Evolutionary conservation across 306 rosid genomes (phyloP).

Genomic region (Quercus gilva): DNA sequence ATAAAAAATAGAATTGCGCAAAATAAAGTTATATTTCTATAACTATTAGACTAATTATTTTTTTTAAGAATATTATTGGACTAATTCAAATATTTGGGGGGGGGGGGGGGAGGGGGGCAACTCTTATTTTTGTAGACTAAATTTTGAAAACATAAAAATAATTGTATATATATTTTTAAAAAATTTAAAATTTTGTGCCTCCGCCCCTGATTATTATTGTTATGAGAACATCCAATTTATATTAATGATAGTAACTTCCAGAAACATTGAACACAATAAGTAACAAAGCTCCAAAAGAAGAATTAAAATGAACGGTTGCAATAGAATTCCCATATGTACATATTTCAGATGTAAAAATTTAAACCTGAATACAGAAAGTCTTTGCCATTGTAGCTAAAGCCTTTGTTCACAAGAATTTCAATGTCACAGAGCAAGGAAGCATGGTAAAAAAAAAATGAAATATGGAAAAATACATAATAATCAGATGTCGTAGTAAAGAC

Average conservation of each 20-base stretch:
- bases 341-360: slow-evolving; percentile 4
- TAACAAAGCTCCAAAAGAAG: neutral
- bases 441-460: slow-evolving; percentile 9
- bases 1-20: too few relatives aligned
- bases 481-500: slow-evolving; percentile 1
- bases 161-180: too few relatives aligned
- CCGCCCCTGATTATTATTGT: too few relatives aligned
- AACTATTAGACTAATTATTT: too few relatives aligned
- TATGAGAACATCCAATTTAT: neutral
- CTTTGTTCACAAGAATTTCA: slow-evolving; percentile 78
- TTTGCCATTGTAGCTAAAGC: slow-evolving; percentile 86
- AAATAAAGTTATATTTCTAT: too few relatives aligned
- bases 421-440: slow-evolving; percentile 40
- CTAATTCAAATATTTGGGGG: too few relatives aligned
- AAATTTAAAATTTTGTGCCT: too few relatives aligned
- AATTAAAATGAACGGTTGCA: neutral
- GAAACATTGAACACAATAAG: neutral
- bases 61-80: too few relatives aligned
- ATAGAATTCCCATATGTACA: neutral
- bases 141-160: too few relatives aligned
- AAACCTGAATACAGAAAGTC: slow-evolving; percentile 91
- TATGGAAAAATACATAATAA: slow-evolving; percentile 9
- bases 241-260: neutral
- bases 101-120: too few relatives aligned
- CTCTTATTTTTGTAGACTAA: too few relatives aligned